Evolutionary conservation across 495 filamentous ascomycete species (phyloP), one percentile per base, ranked within the genome.

Genomic region (Immersiella caudata): DNA sequence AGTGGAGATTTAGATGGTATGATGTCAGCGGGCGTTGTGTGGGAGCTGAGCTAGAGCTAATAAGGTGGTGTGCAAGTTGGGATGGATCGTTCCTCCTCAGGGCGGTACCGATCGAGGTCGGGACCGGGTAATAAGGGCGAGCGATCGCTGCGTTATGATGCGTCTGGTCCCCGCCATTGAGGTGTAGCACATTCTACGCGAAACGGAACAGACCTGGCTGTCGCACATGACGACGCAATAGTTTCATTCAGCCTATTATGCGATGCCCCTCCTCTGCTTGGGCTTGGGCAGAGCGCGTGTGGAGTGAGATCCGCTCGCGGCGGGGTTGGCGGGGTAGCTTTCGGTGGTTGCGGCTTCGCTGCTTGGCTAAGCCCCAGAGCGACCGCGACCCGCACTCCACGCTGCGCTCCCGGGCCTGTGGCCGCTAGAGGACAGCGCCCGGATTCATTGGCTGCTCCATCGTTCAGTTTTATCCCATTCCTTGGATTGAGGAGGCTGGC

Each of bases 201-300:
- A 61, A 68, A 67, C 33, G 22, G 51, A 67, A 46, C 40, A 46
- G 40, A 46, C 14, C 35, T 51, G 35, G 52, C 24, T 66, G 64
- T 70, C 29, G 59, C 73, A 71, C 70, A 73, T 73, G 70, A 71
- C 70, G 70, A 71, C 73, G 58, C 52, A 29, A n/a, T 54, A 63
- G 68, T 68, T 68, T 49, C 33, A 62, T 66, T 75, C 73, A 75
- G 73, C 67, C 71, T 75, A 75, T 73, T 68, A 68, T 69, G 61
- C 24, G 0, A 6, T 66, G 58, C 71, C 70, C 71, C 68, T 69
- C 70, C 67, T 72, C 66, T 51, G 54, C 51, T 70, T 64, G 67
- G 62, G 57, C 56, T 22, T 58, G 55, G 1, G 18, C 57, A 59
- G 40, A 46, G 40, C 40, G 40, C 40, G 40, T 36, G 33, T 46